Evolutionary conservation across 2,329 filamentous ascomycete species (phyloP), one percentile per base, ranked within the genome.

Genomic region (Sporothrix curviconia): DNA sequence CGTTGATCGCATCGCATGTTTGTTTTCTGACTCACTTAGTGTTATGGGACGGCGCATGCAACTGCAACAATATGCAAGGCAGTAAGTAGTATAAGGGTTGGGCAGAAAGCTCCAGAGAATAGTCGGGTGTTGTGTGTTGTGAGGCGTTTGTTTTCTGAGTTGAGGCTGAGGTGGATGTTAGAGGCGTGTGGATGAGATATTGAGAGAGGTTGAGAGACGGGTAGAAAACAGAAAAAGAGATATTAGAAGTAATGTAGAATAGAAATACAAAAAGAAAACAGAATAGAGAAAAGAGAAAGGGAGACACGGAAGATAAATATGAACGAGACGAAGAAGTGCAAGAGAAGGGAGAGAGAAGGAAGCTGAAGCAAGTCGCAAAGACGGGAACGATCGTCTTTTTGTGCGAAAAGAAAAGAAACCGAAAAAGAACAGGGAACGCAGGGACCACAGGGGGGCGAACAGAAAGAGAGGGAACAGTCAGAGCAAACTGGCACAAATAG

Each of bases 321-420:
- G 30, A 43, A 9, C 30, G 25, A 46, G 25, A 28, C 8, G 19
- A 39, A 40, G 19, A n/a, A 52, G 44, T 40, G 32, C 24, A 43
- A 55, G 30, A 28, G 24, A 55, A 49, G 43, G 44, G 37, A 55
- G 42, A 30, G 51, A 44, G 36, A 43, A 32, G 32, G 17, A 46
- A 56, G 37, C 56, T 55, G 51, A 58, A 19, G 50, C 40, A 34
- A 58, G 56, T 56, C 51, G 56, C 44, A 51, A 57, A 55, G 17
- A 30, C 25, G 47, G 60, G 60, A 57, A 46, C 30, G 57, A 52
- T 42, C 34, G 44, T 61, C 57, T 60, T 57, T 60, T 61, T 61
- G 53, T 61, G 47, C n/a, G 47, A 39, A 51, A 28, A 51, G 49
- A 58, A 59, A 50, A 47, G 43, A 14, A 32, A 55, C 17, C 37